Evolutionary conservation across 192 early-diverging fungal species (phyloP), one percentile per base, ranked within the genome.

Genomic region (Umbelopsis sp.): DNA sequence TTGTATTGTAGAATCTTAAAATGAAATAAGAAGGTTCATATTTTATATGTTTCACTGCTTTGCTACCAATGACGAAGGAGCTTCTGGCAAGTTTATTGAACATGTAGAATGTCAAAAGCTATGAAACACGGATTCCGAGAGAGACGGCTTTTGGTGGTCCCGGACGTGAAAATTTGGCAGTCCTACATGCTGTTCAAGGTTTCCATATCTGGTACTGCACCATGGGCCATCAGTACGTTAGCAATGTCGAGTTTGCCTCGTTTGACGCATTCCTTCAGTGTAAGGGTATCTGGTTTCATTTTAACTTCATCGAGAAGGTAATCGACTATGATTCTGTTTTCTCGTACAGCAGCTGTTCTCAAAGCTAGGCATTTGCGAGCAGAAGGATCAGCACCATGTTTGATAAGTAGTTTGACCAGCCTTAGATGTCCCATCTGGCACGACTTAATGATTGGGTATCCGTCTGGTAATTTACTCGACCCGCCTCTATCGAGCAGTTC

Each of bases 401-500:
- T 2, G 6, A 84, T 15, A 30, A 84, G 52, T 4, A 79, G 65
- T 35, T 79, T 72, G 0, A 77, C 77, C 30, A 73, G 69, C 16
- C 64, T 45, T 11, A 74, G 23, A 12, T 51, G 53, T 12, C 82
- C 82, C 13, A 78, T 41, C 44, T 71, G 70, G 12, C 71, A 74
- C 20, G 77, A 76, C 64, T 81, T 78, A 18, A 81, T 74, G 22
- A 84, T 50, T 35, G 82, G 82, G 49, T 81, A 84, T 3, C 74
- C 77, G 15, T 81, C 50, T 3, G 80, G 77, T 53, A 71, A 66
- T 27, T 67, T 70, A 10, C 74, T 66, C 3, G 71, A 79, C 11
- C 74, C 80, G 13, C 77, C 74, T 50, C 82, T 66, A n/a, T 74
- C 21, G 7, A 84, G 49, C 4, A 84, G 22, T 20, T 48, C 33